Conservation (phyloP, 345 rosid species). For the Hibiscus mutabilis region DNA sequence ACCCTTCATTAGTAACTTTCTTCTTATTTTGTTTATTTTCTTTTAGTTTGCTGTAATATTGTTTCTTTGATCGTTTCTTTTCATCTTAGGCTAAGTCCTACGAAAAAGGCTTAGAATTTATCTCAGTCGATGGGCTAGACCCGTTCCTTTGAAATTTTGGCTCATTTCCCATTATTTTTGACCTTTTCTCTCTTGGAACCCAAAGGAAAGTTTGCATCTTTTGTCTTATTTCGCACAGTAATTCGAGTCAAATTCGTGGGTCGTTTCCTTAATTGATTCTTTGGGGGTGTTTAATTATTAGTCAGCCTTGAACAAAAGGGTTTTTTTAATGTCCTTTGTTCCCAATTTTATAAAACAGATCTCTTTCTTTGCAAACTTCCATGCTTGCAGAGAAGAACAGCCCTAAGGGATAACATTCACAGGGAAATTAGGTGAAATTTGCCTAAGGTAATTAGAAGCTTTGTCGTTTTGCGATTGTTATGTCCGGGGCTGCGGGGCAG, state of each 20-base stretch:
- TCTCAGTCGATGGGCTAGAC: background rate
- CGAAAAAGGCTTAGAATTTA: background rate
- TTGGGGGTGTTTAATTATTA: background rate
- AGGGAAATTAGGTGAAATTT: conserved; percentile 1
- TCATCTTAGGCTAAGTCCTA: background rate
- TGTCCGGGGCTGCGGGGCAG: conserved; percentile 34
- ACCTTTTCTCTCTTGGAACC: background rate
- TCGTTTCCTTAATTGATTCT: background rate
- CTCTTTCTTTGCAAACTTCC: background rate
- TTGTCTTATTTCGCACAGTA: background rate
- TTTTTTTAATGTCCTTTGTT: background rate
- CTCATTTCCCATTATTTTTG: background rate
- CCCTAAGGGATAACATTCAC: background rate
- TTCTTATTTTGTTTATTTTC: background rate
- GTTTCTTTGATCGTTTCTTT: background rate
- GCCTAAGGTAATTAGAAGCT: background rate
- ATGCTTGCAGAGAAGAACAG: background rate
- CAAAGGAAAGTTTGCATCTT: background rate
- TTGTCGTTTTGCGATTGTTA: conserved; percentile 10
- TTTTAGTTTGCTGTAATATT: background rate
- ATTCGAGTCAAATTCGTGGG: background rate
- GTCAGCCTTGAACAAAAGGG: background rate
- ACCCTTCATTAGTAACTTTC: background rate
- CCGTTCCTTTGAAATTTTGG: conserved; percentile 14
- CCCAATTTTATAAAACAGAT: background rate